Evolutionary conservation across 2,329 filamentous ascomycete species (phyloP).

Genomic region (Camptophora hylomeconis): DNA sequence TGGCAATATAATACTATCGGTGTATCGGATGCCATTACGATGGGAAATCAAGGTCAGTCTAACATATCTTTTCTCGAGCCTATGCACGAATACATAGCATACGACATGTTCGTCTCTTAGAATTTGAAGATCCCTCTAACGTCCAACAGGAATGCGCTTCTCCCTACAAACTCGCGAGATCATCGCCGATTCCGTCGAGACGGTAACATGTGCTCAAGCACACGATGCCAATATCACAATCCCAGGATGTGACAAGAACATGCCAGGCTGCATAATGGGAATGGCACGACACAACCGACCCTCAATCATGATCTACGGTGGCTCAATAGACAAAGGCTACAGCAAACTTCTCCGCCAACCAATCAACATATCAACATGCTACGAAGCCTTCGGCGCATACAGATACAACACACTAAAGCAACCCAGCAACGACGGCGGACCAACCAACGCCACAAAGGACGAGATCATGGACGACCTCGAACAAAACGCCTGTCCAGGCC

Average conservation of each 20-base stretch:
- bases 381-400: constrained; percentile 75
- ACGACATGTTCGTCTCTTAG: too few relatives aligned
- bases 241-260: constrained; percentile 94
- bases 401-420: constrained; percentile 61
- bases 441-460: constrained; percentile 48
- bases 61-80: too few relatives aligned
- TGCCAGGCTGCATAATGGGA: constrained; percentile 86
- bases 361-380: constrained; percentile 81
- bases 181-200: constrained; percentile 89
- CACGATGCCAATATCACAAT: constrained; percentile 91
- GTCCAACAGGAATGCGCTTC: constrained; percentile 76
- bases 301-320: constrained; percentile 90
- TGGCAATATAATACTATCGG: constrained; percentile 94
- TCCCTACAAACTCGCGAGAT: constrained; percentile 82
- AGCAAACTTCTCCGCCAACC: constrained; percentile 60
- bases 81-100: too few relatives aligned
- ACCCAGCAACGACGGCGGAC: constrained; percentile 48
- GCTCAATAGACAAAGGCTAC: constrained; percentile 79
- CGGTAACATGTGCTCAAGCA: constrained; percentile 79
- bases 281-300: constrained; percentile 84
- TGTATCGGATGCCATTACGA: constrained; percentile 84
- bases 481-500: constrained; percentile 61
- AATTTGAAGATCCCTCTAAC: too few relatives aligned
- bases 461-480: constrained; percentile 80
- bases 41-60: constrained; percentile 68